Conservation (phyloP, 2,329 filamentous ascomycete species). For the Akanthomyces lecanii region DNA sequence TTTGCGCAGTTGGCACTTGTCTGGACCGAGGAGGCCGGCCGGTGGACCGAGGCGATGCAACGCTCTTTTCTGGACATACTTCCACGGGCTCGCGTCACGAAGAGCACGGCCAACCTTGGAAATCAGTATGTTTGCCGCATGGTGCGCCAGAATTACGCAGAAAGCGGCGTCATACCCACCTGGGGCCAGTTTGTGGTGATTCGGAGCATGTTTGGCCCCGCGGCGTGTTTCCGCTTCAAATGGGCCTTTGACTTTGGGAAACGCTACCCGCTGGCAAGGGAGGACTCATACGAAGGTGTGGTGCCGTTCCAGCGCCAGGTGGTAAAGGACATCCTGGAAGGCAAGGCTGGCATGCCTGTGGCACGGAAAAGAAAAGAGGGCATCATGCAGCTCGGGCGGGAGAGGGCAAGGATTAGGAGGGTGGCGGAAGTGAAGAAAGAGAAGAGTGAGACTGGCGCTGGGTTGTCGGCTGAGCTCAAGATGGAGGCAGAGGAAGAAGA, state of each 20-base stretch:
- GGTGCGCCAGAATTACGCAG: not conserved
- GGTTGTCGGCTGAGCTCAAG: not conserved
- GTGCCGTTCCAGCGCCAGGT: not conserved
- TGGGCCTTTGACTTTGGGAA: not conserved
- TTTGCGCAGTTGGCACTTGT: conserved; percentile 2
- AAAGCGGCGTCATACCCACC: not conserved
- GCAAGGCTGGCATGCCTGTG: not conserved
- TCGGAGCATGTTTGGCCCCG: conserved; percentile 13
- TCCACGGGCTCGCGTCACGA: conserved; percentile 3
- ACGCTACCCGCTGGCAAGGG: not conserved
- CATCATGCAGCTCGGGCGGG: not conserved
- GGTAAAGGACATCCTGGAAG: not conserved
- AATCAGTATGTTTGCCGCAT: not conserved
- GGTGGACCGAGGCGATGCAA: not conserved
- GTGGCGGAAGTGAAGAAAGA: not conserved
- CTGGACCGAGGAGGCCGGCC: conserved; percentile 9
- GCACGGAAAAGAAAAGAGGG: not conserved
- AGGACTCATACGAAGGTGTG: conserved; percentile 7
- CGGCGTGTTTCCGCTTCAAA: conserved; percentile 3
- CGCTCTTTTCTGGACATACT: not conserved
- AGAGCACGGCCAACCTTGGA: not conserved
- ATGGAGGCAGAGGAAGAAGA: not conserved
- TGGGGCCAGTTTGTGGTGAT: conserved; percentile 13
- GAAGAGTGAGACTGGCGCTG: not conserved
- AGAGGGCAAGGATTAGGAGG: not conserved